Base-by-base conservation (phyloP, 2,329 filamentous ascomycete species). In the Scedosporium aurantiacum region DNA sequence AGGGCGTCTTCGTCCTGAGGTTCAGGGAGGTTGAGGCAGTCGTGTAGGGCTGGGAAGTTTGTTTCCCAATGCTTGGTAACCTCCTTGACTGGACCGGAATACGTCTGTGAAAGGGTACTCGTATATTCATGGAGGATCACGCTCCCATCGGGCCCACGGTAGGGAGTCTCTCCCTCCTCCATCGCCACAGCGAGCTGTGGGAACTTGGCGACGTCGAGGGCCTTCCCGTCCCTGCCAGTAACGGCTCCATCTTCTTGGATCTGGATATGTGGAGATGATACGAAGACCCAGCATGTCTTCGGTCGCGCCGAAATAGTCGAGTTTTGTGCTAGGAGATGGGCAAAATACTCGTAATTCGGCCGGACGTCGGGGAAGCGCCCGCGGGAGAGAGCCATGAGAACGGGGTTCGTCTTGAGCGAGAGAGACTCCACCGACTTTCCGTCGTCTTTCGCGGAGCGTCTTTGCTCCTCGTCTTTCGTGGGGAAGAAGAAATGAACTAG, bases 331-430 rank as follows among this genome's bases (percentile, higher is more conserved):
- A 85, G 71, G 4, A 85, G 78, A 67, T 81, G 78, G 10, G 78
- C 77, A 67, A 84, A 85, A 71, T 85, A 85, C 62, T 83, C 80
- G 65, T 84, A 85, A 71, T 85, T 85, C 57, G 82, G 82, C 65
- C 79, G 77, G 66, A 84, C 81, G 28, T 82, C 78, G 1, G 82
- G 82, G 45, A 85, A 75, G 28, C 79, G 75, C 23, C 78, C 78
- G 66, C 85, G 78, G 7, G 83, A 79, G 40, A 87, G 76, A 7
- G 84, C 84, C 62, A 78, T 80, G 63, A 87, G 74, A n/a, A 86
- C 82, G 3, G 82, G 78, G 70, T 87, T 84, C 62, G 82, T 80
- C 72, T 86, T 86, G 75, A 87, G 84, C 6, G 82, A 85, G 62
- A 74, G 74, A n/a, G 71, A 76, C 68, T 78, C 79, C 61, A 68